These are phyloP conservation scores for Tetraselmis striata DNA, from an alignment of 139 green algal genomes.

Conservation along the genomic window DNA sequence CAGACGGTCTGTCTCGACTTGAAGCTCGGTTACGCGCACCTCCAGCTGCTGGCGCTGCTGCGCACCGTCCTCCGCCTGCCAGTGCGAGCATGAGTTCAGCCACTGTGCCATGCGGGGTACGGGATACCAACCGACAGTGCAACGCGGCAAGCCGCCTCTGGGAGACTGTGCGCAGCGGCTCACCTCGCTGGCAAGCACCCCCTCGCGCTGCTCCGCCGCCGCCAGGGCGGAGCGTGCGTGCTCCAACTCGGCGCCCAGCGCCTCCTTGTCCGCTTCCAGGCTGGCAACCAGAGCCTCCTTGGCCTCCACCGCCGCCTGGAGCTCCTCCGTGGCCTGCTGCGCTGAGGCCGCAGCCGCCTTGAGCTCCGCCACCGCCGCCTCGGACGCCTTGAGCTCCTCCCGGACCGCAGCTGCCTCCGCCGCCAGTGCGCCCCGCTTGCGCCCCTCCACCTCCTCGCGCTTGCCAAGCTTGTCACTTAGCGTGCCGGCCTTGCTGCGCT, in stretches of 20 bases:
- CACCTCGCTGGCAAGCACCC: not conserved
- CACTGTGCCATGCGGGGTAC: too few species aligned
- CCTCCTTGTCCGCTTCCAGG: not conserved
- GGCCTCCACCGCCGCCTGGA: not conserved
- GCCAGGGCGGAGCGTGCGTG: not conserved
- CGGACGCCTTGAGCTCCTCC: not conserved
- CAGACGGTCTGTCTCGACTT: conserved; percentile 31
- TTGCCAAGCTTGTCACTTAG: conserved; percentile 67
- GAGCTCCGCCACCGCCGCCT: conserved; percentile 17
- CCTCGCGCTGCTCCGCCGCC: not conserved
- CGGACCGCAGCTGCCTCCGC: not conserved
- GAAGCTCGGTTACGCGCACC: conserved; percentile 29
- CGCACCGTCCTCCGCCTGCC: not conserved
- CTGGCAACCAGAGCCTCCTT: too few species aligned
- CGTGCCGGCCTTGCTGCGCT: conserved; percentile 42
- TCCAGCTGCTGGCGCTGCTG: not conserved
- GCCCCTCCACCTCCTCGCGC: conserved; percentile 19
- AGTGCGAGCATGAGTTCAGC: too few species aligned
- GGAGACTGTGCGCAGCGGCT: not conserved
- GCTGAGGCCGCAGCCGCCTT: not conserved
- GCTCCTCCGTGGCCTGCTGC: not conserved
- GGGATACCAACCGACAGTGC: too few species aligned
- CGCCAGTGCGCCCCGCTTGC: conserved; percentile 14
- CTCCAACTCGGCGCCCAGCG: conserved; percentile 15
- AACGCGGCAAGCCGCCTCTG: too few species aligned